Base-by-base conservation (phyloP, 768 basidiomycete genomes). In the Myochromella boudieri region DNA sequence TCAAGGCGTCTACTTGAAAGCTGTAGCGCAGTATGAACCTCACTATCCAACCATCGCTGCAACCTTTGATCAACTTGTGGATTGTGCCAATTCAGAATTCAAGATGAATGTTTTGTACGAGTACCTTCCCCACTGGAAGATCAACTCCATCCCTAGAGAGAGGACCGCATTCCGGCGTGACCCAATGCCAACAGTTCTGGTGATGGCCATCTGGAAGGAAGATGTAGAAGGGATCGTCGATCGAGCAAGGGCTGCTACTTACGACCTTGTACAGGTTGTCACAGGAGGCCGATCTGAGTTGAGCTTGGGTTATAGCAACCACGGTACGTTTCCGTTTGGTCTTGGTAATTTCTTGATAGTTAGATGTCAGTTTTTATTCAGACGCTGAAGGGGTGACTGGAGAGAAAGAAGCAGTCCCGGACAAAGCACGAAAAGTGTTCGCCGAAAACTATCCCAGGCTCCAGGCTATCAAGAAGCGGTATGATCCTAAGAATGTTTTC, bases 231-330 rank as follows among this genome's bases (percentile, higher is more conserved):
- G 64, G 44, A 46, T 54, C 36, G 44, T 45, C 9, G 57, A 60
- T 14, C 58, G 67, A 32, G 72, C 39, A 15, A 56, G 50, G 33
- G 11, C 9, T 33, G 42, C 49, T 10, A 36, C 48, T 6, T 51
- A 61, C 27, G 68, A 71, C 37, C 32, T 76, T 7, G 55, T 60
- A 1, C 51, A 52, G 11, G 58, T 69, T 18, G 51, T 75, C 14
- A 50, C 53, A 12, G 57, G 48, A 15, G 68, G 60, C 7, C 64
- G 68, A 33, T 41, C 58, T 10, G 62, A 58, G 14, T 26, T 70
- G 48, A 62, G 56, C 9, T 37, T 66, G 32, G 74, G 70, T 4
- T 78, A 78, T 46, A 70, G 67, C 24, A 81, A 81, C 51, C 78
- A 76, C 49, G 72, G 78, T 76, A 45, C 27, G 61, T 14, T 31